Percentiles rank a stretch among this genome's conserved stretches.
phyloP scores from a whole-genome alignment of 169 alveolate genomes.

The Cryptosporidium meleagridis region DNA sequence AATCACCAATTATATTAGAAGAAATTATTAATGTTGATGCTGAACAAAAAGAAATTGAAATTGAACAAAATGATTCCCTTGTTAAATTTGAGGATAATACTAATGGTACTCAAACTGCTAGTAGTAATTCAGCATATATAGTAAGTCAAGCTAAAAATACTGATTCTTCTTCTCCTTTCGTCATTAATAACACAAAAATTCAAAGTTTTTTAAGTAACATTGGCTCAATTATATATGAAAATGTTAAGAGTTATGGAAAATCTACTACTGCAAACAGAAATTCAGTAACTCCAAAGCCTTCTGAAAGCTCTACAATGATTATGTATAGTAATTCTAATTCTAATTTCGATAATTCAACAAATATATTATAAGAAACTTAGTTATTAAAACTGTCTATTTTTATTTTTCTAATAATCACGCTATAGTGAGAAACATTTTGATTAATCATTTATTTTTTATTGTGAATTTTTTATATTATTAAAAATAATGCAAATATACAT shows the following conservation, averaged over 20 bases:
- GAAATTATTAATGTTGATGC: background rate
- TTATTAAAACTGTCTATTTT: background rate
- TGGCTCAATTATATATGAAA: slow-evolving; percentile 21
- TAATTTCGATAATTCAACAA: background rate
- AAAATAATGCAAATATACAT: no score
- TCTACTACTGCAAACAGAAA: background rate
- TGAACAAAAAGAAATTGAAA: background rate
- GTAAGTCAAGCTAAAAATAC: background rate
- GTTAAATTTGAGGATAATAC: background rate
- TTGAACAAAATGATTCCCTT: background rate
- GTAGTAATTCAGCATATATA: background rate
- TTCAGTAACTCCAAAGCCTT: background rate
- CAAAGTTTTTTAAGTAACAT: slow-evolving; percentile 9
- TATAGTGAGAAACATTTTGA: no score
- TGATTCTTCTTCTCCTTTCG: background rate
- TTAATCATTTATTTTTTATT: no score
- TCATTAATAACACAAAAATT: slow-evolving; percentile 2
- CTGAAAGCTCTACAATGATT: background rate
- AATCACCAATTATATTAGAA: slow-evolving; percentile 3
- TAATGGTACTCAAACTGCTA: background rate
- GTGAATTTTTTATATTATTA: background rate
- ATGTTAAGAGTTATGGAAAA: slow-evolving; percentile 22
- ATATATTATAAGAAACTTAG: background rate
- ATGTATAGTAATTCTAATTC: background rate
- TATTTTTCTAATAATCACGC: background rate